These are phyloP conservation scores for Microthyrium microscopicum DNA, from an alignment of 2,329 filamentous ascomycete species.

Conservation along the genomic window DNA sequence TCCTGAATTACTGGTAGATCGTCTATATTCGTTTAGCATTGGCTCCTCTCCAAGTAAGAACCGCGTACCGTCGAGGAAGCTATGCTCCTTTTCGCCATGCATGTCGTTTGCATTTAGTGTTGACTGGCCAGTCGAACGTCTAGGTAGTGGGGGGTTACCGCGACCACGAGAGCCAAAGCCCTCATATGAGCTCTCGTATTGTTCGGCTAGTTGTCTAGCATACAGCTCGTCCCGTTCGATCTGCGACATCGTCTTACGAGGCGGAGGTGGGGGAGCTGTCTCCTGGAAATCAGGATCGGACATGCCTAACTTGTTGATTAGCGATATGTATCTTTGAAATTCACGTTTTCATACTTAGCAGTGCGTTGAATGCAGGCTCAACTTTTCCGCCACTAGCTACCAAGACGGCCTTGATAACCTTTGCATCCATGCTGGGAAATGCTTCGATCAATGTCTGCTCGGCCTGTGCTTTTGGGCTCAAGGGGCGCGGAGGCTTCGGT, in stretches of 20 bases:
- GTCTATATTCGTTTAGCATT: slow-evolving; percentile 33
- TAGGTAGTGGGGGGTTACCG: slow-evolving; percentile 22
- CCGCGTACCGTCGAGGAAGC: slow-evolving; percentile 61
- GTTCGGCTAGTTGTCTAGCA: slow-evolving; percentile 80
- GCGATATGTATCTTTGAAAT: background rate
- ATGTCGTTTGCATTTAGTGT: slow-evolving; percentile 39
- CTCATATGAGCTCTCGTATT: slow-evolving; percentile 44
- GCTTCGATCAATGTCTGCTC: slow-evolving; percentile 83
- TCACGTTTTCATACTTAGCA: slow-evolving; percentile 48
- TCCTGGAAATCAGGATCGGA: slow-evolving; percentile 34
- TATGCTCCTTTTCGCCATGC: slow-evolving; percentile 49
- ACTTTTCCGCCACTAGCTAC: slow-evolving; percentile 72
- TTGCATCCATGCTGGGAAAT: slow-evolving; percentile 66
- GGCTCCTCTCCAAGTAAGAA: background rate
- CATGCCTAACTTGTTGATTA: slow-evolving; percentile 26
- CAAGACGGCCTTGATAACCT: slow-evolving; percentile 76
- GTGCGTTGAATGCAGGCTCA: slow-evolving; percentile 87
- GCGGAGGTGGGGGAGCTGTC: slow-evolving; percentile 42
- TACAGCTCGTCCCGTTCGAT: slow-evolving; percentile 82
- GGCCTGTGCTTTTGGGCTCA: slow-evolving; percentile 69
- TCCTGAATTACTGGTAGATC: slow-evolving; percentile 86
- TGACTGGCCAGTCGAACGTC: slow-evolving; percentile 36
- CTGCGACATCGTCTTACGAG: slow-evolving; percentile 60
- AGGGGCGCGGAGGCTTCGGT: slow-evolving; percentile 64
- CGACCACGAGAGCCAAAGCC: slow-evolving; percentile 16